Evolutionary conservation across 805 yeast genomes (phyloP), one percentile per base, ranked within the genome.

Genomic region (Ascoidea rubescens): DNA sequence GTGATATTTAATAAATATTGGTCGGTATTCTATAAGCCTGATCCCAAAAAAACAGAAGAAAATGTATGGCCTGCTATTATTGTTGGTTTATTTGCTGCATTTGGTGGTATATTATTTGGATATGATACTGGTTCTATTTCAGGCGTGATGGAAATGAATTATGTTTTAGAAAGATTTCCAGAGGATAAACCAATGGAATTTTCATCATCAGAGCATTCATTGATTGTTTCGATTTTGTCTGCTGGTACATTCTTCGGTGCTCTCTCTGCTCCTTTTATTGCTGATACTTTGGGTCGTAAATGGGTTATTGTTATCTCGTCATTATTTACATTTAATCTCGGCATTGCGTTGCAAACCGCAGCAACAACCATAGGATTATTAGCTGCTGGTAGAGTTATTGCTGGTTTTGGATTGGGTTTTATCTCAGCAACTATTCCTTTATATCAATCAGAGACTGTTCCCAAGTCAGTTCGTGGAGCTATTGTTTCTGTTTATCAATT

Each of bases 401-500:
- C 86, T 16, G 95, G 95, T 31, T 56, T 82, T 5, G 86, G 88
- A 50, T 85, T 85, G 54, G 95, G 95, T 55, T 71, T 79, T 32
- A 71, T 84, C 28, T 80, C 91, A 32, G 83, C 89, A 32, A 72
- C 79, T 54, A 83, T 85, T 44, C 88, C 90, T 31, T 65, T 85
- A 56, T 85, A 84, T 63, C 87, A 83, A 68, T 84, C 90, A 37
- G 95, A 85, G 65, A 81, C 86, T 45, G 77, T 88, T 16, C 93
- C 93, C 31, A 80, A 76, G 59, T 80, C 84, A 74, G 77, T 85
- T 50, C 74, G 95, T 69, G 95, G 95, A 59, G 78, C 88, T 17
- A 72, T 84, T 55, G 88, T 85, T 48, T 78, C 85, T 52, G 75
- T 84, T 52, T 87, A 84, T 65, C 95, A 86, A 65, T 75, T 82